Percentiles rank a stretch among this genome's conserved stretches.
Conservation (phyloP, 768 basidiomycete genomes). For the Mycena crocata region DNA sequence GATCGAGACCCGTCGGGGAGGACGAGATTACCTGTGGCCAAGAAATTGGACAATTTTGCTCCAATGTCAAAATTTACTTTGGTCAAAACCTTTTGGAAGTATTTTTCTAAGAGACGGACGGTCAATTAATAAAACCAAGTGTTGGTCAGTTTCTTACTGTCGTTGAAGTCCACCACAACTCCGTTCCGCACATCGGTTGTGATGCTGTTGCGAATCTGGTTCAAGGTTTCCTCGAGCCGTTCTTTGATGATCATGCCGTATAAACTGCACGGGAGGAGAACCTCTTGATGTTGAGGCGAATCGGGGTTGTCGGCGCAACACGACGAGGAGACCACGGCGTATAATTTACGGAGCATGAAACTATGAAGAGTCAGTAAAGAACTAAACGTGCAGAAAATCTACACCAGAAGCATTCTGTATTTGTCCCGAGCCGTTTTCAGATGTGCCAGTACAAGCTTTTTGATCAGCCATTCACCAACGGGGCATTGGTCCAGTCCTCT, state of each 20-base stretch:
- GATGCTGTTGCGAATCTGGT: slow-evolving; percentile 77
- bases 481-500: slow-evolving; percentile 91
- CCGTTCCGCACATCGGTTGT: slow-evolving; percentile 78
- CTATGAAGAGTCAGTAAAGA: slow-evolving; percentile 52
- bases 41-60: slow-evolving; percentile 89
- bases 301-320: slow-evolving; percentile 97
- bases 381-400: background rate
- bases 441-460: slow-evolving; percentile 92
- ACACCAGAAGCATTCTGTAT: slow-evolving; percentile 91
- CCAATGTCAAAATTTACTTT: slow-evolving; percentile 95
- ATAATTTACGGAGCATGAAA: slow-evolving; percentile 98
- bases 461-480: slow-evolving; percentile 85
- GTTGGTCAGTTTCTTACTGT: slow-evolving; percentile 67
- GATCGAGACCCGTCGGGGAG: slow-evolving; percentile 95
- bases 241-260: slow-evolving; percentile 99
- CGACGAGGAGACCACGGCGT: slow-evolving; percentile 87
- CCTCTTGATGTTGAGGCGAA: slow-evolving; percentile 98
- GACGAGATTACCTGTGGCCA: slow-evolving; percentile 96
- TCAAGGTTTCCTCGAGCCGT: slow-evolving; percentile 90
- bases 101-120: slow-evolving; percentile 69
- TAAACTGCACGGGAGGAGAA: slow-evolving; percentile 90
- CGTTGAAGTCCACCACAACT: slow-evolving; percentile 88
- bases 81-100: slow-evolving; percentile 78
- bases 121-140: background rate
- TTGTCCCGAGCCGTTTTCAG: slow-evolving; percentile 90